Evolutionary conservation across 2,329 filamentous ascomycete species (phyloP), one percentile per base, ranked within the genome.

Genomic region (Arthrocladium fulminans): DNA sequence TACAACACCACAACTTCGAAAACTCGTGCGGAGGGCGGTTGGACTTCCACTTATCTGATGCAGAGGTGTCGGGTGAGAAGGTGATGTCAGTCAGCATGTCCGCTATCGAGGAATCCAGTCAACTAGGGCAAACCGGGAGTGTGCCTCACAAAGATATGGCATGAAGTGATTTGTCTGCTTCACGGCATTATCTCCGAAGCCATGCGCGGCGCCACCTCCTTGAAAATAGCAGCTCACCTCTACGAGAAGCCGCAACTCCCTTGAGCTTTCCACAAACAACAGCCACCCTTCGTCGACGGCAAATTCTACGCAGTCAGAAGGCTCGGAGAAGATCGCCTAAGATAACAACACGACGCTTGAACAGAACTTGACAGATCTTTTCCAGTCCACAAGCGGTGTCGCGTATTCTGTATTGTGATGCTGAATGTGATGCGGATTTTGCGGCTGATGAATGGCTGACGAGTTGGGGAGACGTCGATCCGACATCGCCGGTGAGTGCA

Each of bases 241-340:
- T 70, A 70, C 47, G 68, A 72, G 56, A 58, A 60, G 35, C 64
- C 63, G 38, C 60, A 67, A 13, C 70, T 71, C 64, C 67, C 68
- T 1, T 67, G 67, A 54, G 68, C 63, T 15, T 65, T 62, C 46
- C 30, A 48, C 39, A 53, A 55, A 29, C 51, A 53, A 29, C 48
- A 39, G 3, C n/a, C 29, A 41, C 48, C 54, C 12, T 56, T 56
- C 41, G 44, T 51, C n/a, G 43, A 41, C 12, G 54, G 54, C 4
- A 47, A 51, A 15, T 47, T 55, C 38, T 55, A 54, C 27, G 50
- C 53, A 47, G 49, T 49, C 23, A 43, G n/a, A 24, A 3, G 51
- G 45, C 4, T 51, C 51, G 13, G 48, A 46, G 6, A 50, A 48
- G 5, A 38, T 22, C 20, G 37, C 42, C 17, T 38, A 53, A 30